Conservation (phyloP, 345 rosid genomes). For the Draba incana region DNA sequence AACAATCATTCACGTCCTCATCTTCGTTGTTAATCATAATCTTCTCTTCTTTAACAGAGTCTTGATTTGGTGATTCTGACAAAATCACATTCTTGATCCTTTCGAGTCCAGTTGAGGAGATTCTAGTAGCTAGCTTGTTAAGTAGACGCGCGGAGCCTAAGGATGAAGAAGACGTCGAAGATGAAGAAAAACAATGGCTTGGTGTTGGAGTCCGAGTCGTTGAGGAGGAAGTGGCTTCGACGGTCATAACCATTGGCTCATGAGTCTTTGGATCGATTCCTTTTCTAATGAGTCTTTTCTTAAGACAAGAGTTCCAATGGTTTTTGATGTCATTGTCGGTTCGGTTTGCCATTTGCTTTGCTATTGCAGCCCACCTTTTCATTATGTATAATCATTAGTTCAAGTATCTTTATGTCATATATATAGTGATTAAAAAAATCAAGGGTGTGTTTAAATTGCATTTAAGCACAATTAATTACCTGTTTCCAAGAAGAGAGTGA, state of each 20-base stretch:
- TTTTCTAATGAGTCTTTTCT: constrained; percentile 35
- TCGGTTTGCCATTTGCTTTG: constrained; percentile 39
- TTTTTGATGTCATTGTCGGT: constrained; percentile 48
- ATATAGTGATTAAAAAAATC: not conserved
- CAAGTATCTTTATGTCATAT: too few relatives aligned
- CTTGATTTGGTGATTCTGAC: constrained; percentile 27
- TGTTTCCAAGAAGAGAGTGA: constrained; percentile 39
- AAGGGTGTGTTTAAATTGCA: not conserved
- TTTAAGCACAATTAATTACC: constrained; percentile 15
- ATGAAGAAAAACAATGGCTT: constrained; percentile 22
- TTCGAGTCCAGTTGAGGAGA: constrained; percentile 28
- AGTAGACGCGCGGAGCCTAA: constrained; percentile 28
- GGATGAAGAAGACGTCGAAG: constrained; percentile 9
- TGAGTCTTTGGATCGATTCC: constrained; percentile 43
- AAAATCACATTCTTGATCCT: constrained; percentile 29
- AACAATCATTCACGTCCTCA: constrained; percentile 19
- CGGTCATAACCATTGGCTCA: constrained; percentile 13
- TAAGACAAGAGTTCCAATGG: constrained; percentile 45
- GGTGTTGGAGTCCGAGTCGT: constrained; percentile 5
- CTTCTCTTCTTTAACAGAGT: constrained; percentile 9
- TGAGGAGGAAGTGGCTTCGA: constrained; percentile 13
- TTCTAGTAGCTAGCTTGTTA: constrained; percentile 39
- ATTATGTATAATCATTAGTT: not conserved
- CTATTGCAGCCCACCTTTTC: constrained; percentile 45
- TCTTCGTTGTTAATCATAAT: constrained; percentile 6